These are phyloP conservation scores for Trichoderma atrobrunneum DNA, from an alignment of 2,329 filamentous ascomycete genomes.

Conservation along the genomic window DNA sequence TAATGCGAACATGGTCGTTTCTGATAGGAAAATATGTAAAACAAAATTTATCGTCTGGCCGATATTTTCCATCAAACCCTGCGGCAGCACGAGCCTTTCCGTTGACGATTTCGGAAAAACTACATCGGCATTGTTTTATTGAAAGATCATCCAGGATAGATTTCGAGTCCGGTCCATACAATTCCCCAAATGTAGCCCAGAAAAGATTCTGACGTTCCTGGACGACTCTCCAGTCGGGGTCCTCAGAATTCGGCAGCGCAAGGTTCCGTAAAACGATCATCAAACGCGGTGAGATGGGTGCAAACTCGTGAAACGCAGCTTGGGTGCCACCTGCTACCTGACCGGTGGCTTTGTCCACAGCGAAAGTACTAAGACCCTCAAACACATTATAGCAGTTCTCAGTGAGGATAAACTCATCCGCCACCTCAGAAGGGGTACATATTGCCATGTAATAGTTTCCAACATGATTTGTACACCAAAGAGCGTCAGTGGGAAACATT, in stretches of 20 bases:
- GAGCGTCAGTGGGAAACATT: not conserved
- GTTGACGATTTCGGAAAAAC: not conserved
- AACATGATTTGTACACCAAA: no score
- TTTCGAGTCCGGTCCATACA: no score
- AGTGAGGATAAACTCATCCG: not conserved
- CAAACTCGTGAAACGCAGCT: not conserved
- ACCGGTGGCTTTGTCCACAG: no score
- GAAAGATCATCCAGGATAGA: not conserved
- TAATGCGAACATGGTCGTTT: not conserved
- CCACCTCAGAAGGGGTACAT: not conserved
- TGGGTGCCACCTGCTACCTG: no score
- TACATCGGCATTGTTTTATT: not conserved
- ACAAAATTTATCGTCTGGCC: not conserved
- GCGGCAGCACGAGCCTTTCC: not conserved
- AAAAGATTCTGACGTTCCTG: no score
- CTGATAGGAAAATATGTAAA: not conserved
- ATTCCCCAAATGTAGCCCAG: no score
- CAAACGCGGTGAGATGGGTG: not conserved
- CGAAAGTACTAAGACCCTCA: not conserved
- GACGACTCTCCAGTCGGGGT: no score
- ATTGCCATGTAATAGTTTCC: slow-evolving; percentile 3
- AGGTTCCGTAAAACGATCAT: not conserved
- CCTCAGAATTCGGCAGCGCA: not conserved
- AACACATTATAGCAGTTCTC: not conserved
- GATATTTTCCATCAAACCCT: not conserved